Evolutionary conservation across 2,329 filamentous ascomycete species (phyloP), one percentile per base, ranked within the genome.

Genomic region (Pseudocercospora crystallina): DNA sequence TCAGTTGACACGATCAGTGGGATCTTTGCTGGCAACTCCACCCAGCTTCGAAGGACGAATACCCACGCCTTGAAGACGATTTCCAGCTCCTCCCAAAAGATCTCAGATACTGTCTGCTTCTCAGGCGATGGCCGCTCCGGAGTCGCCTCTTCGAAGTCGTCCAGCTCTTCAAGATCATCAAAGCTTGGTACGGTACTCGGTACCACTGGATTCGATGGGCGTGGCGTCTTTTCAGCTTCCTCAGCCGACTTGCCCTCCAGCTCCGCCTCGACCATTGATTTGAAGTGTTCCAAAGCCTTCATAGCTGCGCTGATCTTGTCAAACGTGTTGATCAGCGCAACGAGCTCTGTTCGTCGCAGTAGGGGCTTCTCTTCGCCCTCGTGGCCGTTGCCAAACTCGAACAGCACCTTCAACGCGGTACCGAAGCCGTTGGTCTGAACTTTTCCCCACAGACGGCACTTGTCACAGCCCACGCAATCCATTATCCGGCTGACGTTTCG

Each of bases 381-480:
- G 62, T 83, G 79, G 5, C 75, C 80, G 57, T 85, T 80, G 59
- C 95, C 90, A 57, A 90, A 94, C 70, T 99, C 94, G 64, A 99
- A 99, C 1, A 99, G 80, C 4, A 99, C 86, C 73, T 99, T 99
- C 56, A 99, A 76, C 0, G 94, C 94, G 0, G 94, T 90, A 43
- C 94, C 94, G 67, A 96, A 97, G 2, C 94, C 94, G 10, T 89
- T 88, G 0, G 90, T 95, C 73, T 99, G 94, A 33, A 99, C 75
- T 73, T 99, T 99, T 42, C 94, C 94, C 94, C 94, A 99, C 2
- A 99, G 83, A 8, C 94, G 85, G 73, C 94, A 99, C 75, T 99
- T 99, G 75, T 99, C 94, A 71, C 94, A 99, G 38, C 94, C 94
- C 14, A 97, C 92, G 62, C 94, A 99, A 71, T 99, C 94, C 94